Conservation (phyloP, 2,329 filamentous ascomycete species). For the Stemphylium beticola region DNA sequence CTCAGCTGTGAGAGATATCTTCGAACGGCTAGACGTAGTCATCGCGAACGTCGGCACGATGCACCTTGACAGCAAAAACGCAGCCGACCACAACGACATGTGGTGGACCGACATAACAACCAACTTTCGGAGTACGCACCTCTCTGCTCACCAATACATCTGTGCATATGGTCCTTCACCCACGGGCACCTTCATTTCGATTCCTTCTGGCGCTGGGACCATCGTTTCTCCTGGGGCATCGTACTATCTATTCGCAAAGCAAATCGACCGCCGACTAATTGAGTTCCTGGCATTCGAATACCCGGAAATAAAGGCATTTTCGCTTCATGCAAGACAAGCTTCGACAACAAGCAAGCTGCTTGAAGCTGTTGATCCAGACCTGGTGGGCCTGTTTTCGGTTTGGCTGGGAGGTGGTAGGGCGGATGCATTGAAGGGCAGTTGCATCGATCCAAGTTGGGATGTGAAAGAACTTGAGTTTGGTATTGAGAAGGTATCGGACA, state of each 20-base stretch:
- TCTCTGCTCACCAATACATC: conserved; percentile 20
- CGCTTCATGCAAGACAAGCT: neutral
- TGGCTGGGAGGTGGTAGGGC: neutral
- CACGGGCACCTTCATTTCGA: conserved; percentile 3
- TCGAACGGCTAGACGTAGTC: neutral
- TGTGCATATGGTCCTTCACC: conserved; percentile 4
- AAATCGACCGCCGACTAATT: neutral
- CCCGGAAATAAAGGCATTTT: neutral
- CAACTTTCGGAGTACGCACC: conserved; percentile 17
- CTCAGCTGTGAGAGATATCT: neutral
- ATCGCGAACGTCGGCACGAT: neutral
- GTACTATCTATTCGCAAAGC: neutral
- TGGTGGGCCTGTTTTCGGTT: neutral
- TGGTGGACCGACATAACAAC: conserved; percentile 12
- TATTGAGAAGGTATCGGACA: neutral
- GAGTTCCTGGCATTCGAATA: neutral
- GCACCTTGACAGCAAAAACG: neutral
- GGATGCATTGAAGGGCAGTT: neutral
- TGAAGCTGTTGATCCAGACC: neutral
- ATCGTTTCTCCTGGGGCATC: neutral
- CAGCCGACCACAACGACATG: conserved; percentile 2
- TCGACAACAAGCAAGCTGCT: neutral
- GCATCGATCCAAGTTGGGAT: neutral
- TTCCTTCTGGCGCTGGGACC: neutral
- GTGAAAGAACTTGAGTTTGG: neutral